These are phyloP conservation scores for Forsythia viridissima DNA, from an alignment of 257 asterid genomes.

Conservation along the genomic window DNA sequence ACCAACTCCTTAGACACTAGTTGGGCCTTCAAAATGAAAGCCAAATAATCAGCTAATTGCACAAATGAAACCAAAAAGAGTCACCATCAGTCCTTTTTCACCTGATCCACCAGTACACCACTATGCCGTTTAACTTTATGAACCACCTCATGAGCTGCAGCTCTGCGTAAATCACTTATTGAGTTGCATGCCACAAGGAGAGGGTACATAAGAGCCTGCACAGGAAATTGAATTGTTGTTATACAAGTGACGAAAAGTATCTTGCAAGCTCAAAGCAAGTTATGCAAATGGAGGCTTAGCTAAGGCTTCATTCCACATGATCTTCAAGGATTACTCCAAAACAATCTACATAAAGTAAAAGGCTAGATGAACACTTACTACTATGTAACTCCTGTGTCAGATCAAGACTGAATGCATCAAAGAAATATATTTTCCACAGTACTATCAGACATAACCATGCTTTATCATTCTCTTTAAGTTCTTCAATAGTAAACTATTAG, in stretches of 20 bases:
- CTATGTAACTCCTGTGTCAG: not conserved
- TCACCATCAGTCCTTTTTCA: slow-evolving; percentile 22
- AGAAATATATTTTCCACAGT: not conserved
- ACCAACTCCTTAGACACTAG: slow-evolving; percentile 96
- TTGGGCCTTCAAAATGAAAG: slow-evolving; percentile 73
- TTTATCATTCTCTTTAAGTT: not conserved
- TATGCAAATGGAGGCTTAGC: slow-evolving; percentile 14
- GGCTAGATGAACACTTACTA: not conserved
- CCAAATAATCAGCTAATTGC: slow-evolving; percentile 31
- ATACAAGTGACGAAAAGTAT: not conserved
- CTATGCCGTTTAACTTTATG: slow-evolving; percentile 97
- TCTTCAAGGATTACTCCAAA: slow-evolving; percentile 11
- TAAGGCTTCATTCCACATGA: slow-evolving; percentile 17
- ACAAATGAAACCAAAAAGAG: slow-evolving; percentile 21
- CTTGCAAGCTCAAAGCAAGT: slow-evolving; percentile 5
- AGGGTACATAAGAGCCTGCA: slow-evolving; percentile 99
- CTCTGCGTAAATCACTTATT: slow-evolving; percentile 85
- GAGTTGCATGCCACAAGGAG: slow-evolving; percentile 99
- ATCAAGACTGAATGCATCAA: not conserved
- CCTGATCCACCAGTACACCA: slow-evolving; percentile 96
- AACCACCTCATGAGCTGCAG: slow-evolving; percentile 99
- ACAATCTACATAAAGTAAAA: not conserved
- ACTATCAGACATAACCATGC: not conserved
- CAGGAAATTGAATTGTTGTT: slow-evolving; percentile 5
- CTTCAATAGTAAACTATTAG: not conserved